These are phyloP conservation scores for Cladophialophora carrionii DNA, from an alignment of 2,329 filamentous ascomycete species.

Conservation along the genomic window DNA sequence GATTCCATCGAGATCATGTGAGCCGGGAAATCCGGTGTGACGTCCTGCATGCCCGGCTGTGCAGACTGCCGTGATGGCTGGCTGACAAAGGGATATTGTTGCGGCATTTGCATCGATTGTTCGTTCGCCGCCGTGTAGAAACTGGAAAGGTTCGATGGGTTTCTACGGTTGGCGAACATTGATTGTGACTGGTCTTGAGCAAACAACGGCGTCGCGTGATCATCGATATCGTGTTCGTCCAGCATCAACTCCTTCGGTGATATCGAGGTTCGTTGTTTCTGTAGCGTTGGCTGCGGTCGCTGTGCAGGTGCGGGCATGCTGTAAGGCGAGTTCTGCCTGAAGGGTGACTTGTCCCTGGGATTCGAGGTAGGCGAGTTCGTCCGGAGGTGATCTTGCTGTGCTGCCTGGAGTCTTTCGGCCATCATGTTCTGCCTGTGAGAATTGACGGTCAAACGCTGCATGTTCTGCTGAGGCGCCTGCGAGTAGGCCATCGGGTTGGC, in stretches of 20 bases:
- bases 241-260: conserved; percentile 90
- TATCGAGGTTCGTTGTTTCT: conserved; percentile 73
- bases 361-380: conserved; percentile 59
- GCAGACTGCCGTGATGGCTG: conserved; percentile 39
- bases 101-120: conserved; percentile 34
- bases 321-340: conserved; percentile 70
- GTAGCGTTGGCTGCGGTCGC: conserved; percentile 45
- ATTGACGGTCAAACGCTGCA: conserved; percentile 44
- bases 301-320: conserved; percentile 51
- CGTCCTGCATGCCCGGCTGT: conserved; percentile 45
- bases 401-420: conserved; percentile 74
- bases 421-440: conserved; percentile 66
- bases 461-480: conserved; percentile 41
- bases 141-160: conserved; percentile 39
- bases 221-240: conserved; percentile 77
- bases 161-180: conserved; percentile 55
- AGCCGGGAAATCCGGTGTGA: conserved; percentile 61
- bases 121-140: conserved; percentile 42
- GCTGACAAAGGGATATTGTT: conserved; percentile 38
- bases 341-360: conserved; percentile 75
- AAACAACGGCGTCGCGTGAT: conserved; percentile 72
- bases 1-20: conserved; percentile 66
- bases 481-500: conserved; percentile 45
- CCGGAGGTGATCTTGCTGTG: conserved; percentile 71
- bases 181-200: conserved; percentile 59